A percentile compares a stretch with the other conserved stretches of the same genome.
phyloP scores from a whole-genome alignment of 2,329 filamentous ascomycete species.

The Botrytis deweyae region DNA sequence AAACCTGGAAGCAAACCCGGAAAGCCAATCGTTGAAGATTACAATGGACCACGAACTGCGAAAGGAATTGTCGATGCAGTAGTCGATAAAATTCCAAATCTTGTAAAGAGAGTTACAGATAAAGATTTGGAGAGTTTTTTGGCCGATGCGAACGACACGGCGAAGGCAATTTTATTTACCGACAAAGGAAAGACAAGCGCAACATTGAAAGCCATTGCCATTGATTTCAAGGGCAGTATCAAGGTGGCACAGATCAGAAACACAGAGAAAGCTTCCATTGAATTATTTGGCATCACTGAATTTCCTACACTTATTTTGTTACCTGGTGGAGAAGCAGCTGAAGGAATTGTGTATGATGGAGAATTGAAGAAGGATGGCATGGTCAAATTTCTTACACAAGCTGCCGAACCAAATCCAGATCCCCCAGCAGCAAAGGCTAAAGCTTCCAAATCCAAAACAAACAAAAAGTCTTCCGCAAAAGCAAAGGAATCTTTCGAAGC shows the following conservation, averaged over 20 bases:
- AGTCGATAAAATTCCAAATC: slow-evolving; percentile 84
- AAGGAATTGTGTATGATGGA: slow-evolving; percentile 73
- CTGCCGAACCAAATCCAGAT: slow-evolving; percentile 75
- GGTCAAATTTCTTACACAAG: slow-evolving; percentile 78
- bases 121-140: slow-evolving; percentile 77
- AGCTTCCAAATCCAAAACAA: slow-evolving; percentile 43
- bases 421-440: slow-evolving; percentile 53
- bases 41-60: slow-evolving; percentile 79
- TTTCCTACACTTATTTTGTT: slow-evolving; percentile 82
- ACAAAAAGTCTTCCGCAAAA: slow-evolving; percentile 41
- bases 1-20: slow-evolving; percentile 78
- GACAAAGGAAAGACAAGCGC: slow-evolving; percentile 88
- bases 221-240: slow-evolving; percentile 83
- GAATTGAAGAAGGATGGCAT: slow-evolving; percentile 83
- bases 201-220: slow-evolving; percentile 78
- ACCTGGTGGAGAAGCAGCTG: slow-evolving; percentile 63
- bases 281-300: slow-evolving; percentile 71
- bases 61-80: slow-evolving; percentile 86
- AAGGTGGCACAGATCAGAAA: slow-evolving; percentile 75
- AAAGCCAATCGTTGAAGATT: slow-evolving; percentile 83
- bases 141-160: slow-evolving; percentile 60
- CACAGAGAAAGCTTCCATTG: slow-evolving; percentile 61
- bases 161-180: slow-evolving; percentile 89
- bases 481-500: slow-evolving; percentile 50
- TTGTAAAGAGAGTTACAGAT: slow-evolving; percentile 78